Percentiles rank a stretch among this genome's conserved stretches.
Evolutionary conservation across 2,329 filamentous ascomycete genomes (phyloP).

Genomic region (Diplodia sapinea): DNA sequence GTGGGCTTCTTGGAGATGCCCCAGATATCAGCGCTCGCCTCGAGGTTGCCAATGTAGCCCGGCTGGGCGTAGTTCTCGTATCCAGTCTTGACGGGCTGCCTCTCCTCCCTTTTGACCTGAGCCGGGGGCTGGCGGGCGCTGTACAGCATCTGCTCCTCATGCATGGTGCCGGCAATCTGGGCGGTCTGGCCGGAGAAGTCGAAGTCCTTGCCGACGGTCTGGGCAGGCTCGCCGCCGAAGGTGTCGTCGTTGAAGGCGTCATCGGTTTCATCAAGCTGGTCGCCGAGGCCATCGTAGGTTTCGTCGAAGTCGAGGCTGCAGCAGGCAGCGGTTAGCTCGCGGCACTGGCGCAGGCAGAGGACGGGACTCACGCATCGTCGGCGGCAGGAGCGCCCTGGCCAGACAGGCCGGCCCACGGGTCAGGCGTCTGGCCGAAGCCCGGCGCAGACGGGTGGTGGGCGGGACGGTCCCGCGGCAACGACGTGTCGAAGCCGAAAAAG

Average conservation of each 20-base stretch:
- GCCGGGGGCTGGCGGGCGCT: conserved; percentile 71
- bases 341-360: conserved; percentile 35
- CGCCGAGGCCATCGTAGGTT: conserved; percentile 93
- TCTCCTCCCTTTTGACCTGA: conserved; percentile 53
- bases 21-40: conserved; percentile 94
- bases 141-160: conserved; percentile 88
- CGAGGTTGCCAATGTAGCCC: conserved; percentile 84
- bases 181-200: conserved; percentile 96
- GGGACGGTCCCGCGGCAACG: conserved; percentile 63
- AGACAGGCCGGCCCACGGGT: conserved; percentile 87
- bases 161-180: conserved; percentile 81
- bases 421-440: conserved; percentile 81
- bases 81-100: conserved; percentile 74
- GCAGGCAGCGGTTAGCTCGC: conserved; percentile 41
- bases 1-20: conserved; percentile 67
- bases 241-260: conserved; percentile 98
- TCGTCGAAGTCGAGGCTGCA: conserved; percentile 86
- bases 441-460: conserved; percentile 71
- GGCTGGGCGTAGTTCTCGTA: conserved; percentile 91
- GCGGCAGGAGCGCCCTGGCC: conserved; percentile 57
- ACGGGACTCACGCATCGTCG: conserved; percentile 62
- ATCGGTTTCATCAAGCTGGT: conserved; percentile 87
- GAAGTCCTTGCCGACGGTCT: conserved; percentile 84
- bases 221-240: conserved; percentile 64
- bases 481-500: conserved; percentile 87